Conservation (phyloP, 2,329 filamentous ascomycete species). For the Talaromyces sp. region DNA sequence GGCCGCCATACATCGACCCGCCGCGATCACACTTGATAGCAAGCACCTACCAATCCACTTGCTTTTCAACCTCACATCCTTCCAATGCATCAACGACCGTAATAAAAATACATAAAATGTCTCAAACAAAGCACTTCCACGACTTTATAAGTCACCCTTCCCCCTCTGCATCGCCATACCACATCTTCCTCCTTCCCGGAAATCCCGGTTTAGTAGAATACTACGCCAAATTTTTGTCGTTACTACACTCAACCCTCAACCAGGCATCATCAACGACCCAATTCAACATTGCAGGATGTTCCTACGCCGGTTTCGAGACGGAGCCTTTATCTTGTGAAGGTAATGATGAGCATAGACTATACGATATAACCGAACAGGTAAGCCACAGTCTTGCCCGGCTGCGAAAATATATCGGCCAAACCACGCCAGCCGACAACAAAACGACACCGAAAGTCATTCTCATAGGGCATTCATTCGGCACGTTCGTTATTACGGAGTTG, state of each 20-base stretch:
- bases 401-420: background rate
- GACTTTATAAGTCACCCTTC: constrained; percentile 10
- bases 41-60: background rate
- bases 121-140: background rate
- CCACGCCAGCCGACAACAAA: background rate
- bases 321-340: background rate
- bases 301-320: constrained; percentile 15
- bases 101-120: background rate
- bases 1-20: background rate
- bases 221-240: constrained; percentile 13
- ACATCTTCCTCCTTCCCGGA: constrained; percentile 21
- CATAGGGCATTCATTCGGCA: constrained; percentile 19
- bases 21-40: background rate
- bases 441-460: constrained; percentile 17
- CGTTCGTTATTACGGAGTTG: constrained; percentile 19
- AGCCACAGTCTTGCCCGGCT: constrained; percentile 3
- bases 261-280: background rate
- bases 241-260: constrained; percentile 13
- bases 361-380: constrained; percentile 17
- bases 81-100: background rate
- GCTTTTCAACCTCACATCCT: background rate
- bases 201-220: constrained; percentile 20
- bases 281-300: constrained; percentile 15
- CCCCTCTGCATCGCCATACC: constrained; percentile 2
- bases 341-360: background rate